Evolutionary conservation across 164 flowering plant genomes (phyloP).

Genomic region (Brasenia schreberi): DNA sequence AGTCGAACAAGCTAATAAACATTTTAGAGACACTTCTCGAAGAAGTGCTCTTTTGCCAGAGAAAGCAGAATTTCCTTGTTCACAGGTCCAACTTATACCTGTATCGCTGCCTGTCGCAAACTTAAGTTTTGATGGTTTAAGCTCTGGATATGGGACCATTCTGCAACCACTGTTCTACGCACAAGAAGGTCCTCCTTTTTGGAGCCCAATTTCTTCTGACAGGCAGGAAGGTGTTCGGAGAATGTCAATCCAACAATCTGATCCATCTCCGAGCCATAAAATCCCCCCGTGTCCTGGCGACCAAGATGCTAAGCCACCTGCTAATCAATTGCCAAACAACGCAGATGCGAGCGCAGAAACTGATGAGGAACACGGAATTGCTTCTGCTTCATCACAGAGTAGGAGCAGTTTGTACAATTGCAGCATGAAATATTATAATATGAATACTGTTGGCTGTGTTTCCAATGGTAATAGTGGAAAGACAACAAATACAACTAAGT

Average conservation of each 20-base stretch:
- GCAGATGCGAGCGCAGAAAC: constrained; percentile 11
- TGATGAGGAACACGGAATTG: constrained; percentile 22
- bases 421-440: constrained; percentile 21
- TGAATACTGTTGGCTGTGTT: constrained; percentile 33
- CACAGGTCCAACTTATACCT: constrained; percentile 25
- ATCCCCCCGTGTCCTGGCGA: neutral
- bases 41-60: constrained; percentile 16
- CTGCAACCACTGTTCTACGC: constrained; percentile 26
- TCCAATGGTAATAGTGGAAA: constrained; percentile 34
- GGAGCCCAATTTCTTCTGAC: constrained; percentile 16
- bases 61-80: constrained; percentile 7
- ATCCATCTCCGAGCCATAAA: constrained; percentile 1
- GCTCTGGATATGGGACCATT: constrained; percentile 26
- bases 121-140: constrained; percentile 18
- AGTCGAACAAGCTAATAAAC: constrained; percentile 14
- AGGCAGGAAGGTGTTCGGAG: constrained; percentile 18
- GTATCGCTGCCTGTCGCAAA: constrained; percentile 30
- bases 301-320: neutral
- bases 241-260: constrained; percentile 19
- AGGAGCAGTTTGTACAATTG: constrained; percentile 47
- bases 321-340: neutral
- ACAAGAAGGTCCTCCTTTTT: constrained; percentile 26
- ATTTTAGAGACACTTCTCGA: constrained; percentile 17
- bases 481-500: constrained; percentile 19
- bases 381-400: constrained; percentile 45